Evolutionary conservation across 192 early-diverging fungal species (phyloP).

Genomic region (Coemansia sp.): DNA sequence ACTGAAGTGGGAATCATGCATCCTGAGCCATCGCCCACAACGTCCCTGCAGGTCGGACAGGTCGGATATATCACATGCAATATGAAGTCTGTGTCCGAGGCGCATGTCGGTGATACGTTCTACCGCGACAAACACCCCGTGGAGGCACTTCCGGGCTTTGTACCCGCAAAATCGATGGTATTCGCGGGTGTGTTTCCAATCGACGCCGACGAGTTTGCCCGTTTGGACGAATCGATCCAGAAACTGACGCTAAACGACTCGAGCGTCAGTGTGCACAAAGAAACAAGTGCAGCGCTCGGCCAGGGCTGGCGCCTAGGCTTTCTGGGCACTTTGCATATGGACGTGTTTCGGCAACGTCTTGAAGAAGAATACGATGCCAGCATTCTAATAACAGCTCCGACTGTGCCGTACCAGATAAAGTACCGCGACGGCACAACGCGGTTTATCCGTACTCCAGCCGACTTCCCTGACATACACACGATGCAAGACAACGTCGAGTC

Average conservation of each 20-base stretch:
- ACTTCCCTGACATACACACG: conserved; percentile 81
- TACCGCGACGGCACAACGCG: conserved; percentile 31
- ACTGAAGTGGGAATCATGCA: conserved; percentile 92
- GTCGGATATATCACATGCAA: conserved; percentile 90
- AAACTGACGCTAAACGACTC: conserved; percentile 95
- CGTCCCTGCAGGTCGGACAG: conserved; percentile 58
- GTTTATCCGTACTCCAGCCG: conserved; percentile 79
- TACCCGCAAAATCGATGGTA: conserved; percentile 93
- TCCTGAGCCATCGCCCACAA: conserved; percentile 74
- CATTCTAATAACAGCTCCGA: conserved; percentile 89
- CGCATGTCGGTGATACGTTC: conserved; percentile 95
- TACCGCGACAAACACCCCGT: conserved; percentile 66
- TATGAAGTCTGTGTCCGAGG: conserved; percentile 91
- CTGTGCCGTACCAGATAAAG: conserved; percentile 77
- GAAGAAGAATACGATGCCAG: conserved; percentile 91
- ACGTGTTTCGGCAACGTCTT: conserved; percentile 92
- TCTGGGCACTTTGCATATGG: conserved; percentile 95
- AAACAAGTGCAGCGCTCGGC: conserved; percentile 80
- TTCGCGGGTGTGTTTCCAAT: conserved; percentile 94
- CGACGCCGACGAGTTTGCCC: conserved; percentile 83
- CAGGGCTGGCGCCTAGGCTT: conserved; percentile 97
- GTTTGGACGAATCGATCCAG: conserved; percentile 86
- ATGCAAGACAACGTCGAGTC: conserved; percentile 60
- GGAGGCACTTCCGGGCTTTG: conserved; percentile 82
- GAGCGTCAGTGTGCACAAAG: conserved; percentile 82